Conservation (phyloP, 2,329 filamentous ascomycete species). For the Fusarium buharicum region DNA sequence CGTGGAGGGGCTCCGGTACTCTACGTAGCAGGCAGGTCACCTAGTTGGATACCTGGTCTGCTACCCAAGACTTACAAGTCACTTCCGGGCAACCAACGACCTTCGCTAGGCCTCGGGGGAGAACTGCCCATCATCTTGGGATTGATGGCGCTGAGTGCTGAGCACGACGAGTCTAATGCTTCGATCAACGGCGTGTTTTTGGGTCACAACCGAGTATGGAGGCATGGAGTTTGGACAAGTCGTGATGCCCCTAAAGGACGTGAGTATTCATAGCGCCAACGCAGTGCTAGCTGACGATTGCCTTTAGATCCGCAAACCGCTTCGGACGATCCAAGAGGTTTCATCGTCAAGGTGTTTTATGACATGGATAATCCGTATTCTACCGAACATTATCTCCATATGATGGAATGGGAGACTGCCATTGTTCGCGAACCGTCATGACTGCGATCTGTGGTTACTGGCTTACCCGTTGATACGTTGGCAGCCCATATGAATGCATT, state of each 20-base stretch:
- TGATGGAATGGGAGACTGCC: constrained; percentile 44
- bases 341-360: constrained; percentile 50
- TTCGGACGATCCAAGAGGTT: constrained; percentile 46
- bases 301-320: constrained; percentile 40
- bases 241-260: constrained; percentile 39
- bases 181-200: constrained; percentile 41
- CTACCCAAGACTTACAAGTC: constrained; percentile 49
- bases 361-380: constrained; percentile 48
- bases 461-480: neutral
- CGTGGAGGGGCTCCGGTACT: constrained; percentile 31
- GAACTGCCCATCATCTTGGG: constrained; percentile 54
- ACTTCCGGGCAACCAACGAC: constrained; percentile 1
- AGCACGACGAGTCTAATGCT: constrained; percentile 8
- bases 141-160: constrained; percentile 52
- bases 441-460: neutral
- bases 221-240: constrained; percentile 41
- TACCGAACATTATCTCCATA: constrained; percentile 35
- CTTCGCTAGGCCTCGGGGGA: constrained; percentile 51
- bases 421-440: constrained; percentile 41
- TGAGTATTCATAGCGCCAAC: constrained; percentile 32
- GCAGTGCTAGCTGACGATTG: neutral
- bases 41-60: constrained; percentile 54
- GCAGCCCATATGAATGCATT: neutral
- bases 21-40: constrained; percentile 47
- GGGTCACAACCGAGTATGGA: constrained; percentile 42